phyloP scores from a whole-genome alignment of 257 asterid genomes.

The Agastache rugosa region DNA sequence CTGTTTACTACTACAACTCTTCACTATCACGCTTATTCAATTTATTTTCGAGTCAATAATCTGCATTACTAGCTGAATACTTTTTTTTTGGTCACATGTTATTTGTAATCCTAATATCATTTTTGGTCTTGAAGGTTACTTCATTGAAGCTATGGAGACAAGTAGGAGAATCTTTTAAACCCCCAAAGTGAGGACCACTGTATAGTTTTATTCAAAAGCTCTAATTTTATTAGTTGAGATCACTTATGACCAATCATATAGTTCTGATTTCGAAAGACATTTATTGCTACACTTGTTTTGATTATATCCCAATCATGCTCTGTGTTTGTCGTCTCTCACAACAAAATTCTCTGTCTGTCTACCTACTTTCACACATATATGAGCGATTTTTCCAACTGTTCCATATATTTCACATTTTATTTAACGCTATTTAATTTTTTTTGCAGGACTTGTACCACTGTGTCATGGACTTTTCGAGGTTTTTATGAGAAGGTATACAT shows the following conservation, averaged over 20 bases:
- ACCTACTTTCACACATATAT: neutral
- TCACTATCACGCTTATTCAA: neutral
- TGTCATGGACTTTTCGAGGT: slow-evolving; percentile 95
- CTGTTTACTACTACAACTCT: neutral
- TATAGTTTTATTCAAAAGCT: slow-evolving; percentile 21
- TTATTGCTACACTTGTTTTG: slow-evolving; percentile 23
- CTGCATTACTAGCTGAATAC: neutral
- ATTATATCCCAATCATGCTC: slow-evolving; percentile 12
- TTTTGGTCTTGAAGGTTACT: slow-evolving; percentile 66
- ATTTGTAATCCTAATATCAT: slow-evolving; percentile 28
- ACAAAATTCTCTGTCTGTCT: slow-evolving; percentile 3
- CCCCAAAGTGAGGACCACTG: slow-evolving; percentile 73
- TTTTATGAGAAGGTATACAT: slow-evolving; percentile 86
- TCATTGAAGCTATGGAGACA: slow-evolving; percentile 95
- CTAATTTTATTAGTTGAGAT: slow-evolving; percentile 22
- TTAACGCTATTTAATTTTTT: slow-evolving; percentile 32
- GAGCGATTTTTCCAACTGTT: neutral
- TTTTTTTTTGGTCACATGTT: neutral
- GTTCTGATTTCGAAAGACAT: slow-evolving; percentile 23
- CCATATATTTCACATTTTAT: neutral
- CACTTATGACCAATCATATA: slow-evolving; percentile 16
- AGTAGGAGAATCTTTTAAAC: slow-evolving; percentile 93
- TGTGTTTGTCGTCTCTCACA: slow-evolving; percentile 7
- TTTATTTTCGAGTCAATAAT: neutral
- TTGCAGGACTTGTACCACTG: slow-evolving; percentile 94